A percentile compares a stretch with the other conserved stretches of the same genome.
phyloP scores from a whole-genome alignment of 768 basidiomycete species.

The Xerocomellus intermedius region DNA sequence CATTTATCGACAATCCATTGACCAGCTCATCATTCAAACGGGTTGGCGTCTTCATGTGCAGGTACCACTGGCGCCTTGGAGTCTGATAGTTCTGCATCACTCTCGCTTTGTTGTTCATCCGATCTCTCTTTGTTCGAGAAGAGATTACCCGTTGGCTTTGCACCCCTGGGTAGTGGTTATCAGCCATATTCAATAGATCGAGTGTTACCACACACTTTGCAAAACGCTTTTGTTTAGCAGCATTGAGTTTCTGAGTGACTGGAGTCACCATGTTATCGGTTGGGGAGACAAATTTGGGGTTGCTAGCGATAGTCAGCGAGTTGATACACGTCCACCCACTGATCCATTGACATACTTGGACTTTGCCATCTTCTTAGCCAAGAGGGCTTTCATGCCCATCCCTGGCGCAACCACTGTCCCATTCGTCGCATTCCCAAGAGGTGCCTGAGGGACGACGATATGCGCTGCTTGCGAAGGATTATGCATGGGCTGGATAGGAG shows the following conservation, averaged over 20 bases:
- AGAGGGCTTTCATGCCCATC: slow-evolving; percentile 86
- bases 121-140: slow-evolving; percentile 43
- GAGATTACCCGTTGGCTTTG: slow-evolving; percentile 59
- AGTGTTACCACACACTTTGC: slow-evolving; percentile 58
- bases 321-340: not conserved
- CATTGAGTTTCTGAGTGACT: slow-evolving; percentile 85
- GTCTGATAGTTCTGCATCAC: slow-evolving; percentile 40
- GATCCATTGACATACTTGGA: slow-evolving; percentile 56
- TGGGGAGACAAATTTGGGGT: slow-evolving; percentile 86
- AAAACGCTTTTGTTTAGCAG: slow-evolving; percentile 93
- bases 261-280: slow-evolving; percentile 96
- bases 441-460: slow-evolving; percentile 75
- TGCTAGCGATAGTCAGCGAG: slow-evolving; percentile 46
- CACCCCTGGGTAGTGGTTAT: slow-evolving; percentile 40
- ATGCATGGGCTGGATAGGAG: slow-evolving; percentile 79
- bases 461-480: slow-evolving; percentile 80
- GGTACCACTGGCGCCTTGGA: slow-evolving; percentile 25
- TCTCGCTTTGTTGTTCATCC: slow-evolving; percentile 33
- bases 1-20: slow-evolving; percentile 1
- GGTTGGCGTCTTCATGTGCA: slow-evolving; percentile 65
- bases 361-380: slow-evolving; percentile 94
- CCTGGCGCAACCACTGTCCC: slow-evolving; percentile 56
- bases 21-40: slow-evolving; percentile 45
- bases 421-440: slow-evolving; percentile 65
- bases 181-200: slow-evolving; percentile 4